Base-by-base conservation (phyloP, 257 asterid species). In the Euphrasia confusa region DNA sequence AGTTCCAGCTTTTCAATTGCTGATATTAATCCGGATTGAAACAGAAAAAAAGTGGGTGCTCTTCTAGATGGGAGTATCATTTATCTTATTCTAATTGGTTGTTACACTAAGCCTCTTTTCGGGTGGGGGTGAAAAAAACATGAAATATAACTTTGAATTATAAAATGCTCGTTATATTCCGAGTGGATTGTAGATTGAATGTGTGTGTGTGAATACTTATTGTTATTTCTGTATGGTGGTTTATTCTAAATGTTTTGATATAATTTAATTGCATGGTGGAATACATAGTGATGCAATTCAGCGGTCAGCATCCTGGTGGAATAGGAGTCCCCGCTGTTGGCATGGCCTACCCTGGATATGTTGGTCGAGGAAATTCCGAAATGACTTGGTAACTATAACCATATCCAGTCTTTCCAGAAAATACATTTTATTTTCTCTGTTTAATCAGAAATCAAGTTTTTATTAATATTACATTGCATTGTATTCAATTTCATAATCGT, bases 311-410 rank as follows among this genome's bases (percentile, higher is more conserved):
- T 78, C 94, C 94, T 17, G 86, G 99, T 33, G 96, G 99, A 54
- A 79, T 93, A 12, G 95, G 98, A 67, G 96, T 91, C 73, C 99
- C 99, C 77, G 96, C 99, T 69, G 94, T 93, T 75, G 99, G 99
- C 76, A 93, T 93, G 99, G 99, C 99, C 40, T 93, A 85, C 77
- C 99, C 99, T 58, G 99, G 97, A 75, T 93, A 93, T 76, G 95
- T 93, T 70, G 94, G 71, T 66, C 70, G 77, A 64, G 99, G 97
- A 67, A 89, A 76, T 75, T 87, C 99, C 15, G 97, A 93, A 75
- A 93, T 93, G 99, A 93, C 99, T 37, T 93, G 99, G 99, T 89
- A 89, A 65, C 58, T 64, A 39, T 72, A 21, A 54, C 24, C 58
- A 4, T 1, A 4, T 21, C 32, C 55, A 15, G 27, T 49, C 27